phyloP scores from a whole-genome alignment of 164 flowering plant species.

The Magnolia officinalis region DNA sequence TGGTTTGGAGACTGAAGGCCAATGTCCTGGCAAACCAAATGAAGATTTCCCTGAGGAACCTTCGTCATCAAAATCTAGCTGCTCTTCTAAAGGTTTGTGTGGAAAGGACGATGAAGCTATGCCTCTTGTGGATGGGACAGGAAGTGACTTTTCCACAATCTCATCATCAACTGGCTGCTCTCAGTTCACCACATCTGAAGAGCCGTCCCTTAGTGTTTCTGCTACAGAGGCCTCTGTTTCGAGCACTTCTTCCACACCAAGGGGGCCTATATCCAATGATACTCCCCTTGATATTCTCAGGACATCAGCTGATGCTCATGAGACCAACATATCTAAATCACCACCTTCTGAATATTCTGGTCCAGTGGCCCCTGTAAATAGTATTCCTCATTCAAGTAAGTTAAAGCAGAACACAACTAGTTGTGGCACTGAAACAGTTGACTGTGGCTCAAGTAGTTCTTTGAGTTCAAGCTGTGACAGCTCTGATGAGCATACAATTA shows the following conservation, averaged over 20 bases:
- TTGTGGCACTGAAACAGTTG: constrained; percentile 14
- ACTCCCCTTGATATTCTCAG: constrained; percentile 13
- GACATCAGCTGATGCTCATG: constrained; percentile 8
- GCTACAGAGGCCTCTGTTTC: constrained; percentile 26
- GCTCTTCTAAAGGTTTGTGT: background rate
- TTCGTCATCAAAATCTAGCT: background rate
- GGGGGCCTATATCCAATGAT: constrained; percentile 18
- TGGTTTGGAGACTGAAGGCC: constrained; percentile 15
- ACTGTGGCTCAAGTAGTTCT: constrained; percentile 18
- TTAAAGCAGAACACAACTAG: constrained; percentile 20
- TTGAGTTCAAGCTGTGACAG: constrained; percentile 12
- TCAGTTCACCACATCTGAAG: constrained; percentile 17
- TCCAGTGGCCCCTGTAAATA: constrained; percentile 27
- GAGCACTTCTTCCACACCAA: constrained; percentile 20
- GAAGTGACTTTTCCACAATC: constrained; percentile 19
- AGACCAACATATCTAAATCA: constrained; percentile 18
- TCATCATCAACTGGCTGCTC: constrained; percentile 31
- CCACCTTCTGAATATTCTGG: constrained; percentile 25
- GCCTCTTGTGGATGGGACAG: constrained; percentile 8
- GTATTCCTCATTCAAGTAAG: constrained; percentile 20
- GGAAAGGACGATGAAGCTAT: constrained; percentile 18
- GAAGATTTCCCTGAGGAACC: constrained; percentile 1
- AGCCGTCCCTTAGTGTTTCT: constrained; percentile 36
- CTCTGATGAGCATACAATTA: constrained; percentile 19
- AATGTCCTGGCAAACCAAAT: constrained; percentile 9